Evolutionary conservation across 805 yeast genomes (phyloP), one percentile per base, ranked within the genome.

Genomic region (Middelhovenomyces tepae): DNA sequence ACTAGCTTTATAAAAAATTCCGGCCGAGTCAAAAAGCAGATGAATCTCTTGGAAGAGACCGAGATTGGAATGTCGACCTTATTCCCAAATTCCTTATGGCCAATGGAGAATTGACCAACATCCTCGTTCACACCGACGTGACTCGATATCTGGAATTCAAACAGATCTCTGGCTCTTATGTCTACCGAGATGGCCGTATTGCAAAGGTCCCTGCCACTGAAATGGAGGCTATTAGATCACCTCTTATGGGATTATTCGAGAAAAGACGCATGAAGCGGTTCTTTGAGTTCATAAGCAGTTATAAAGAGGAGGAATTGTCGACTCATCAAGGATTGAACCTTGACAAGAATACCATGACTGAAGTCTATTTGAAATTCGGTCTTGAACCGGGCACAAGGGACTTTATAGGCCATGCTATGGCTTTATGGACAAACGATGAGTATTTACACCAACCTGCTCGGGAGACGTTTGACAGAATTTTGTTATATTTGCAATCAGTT

Each of bases 371-470:
- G 51, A 79, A 89, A 56, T 91, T 77, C 51, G 95, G 97, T 5
- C 71, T 91, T 35, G 95, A 91, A 50, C 71, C 73, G 36, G 95
- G 95, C 22, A 87, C 97, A 14, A 80, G 84, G 54, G 97, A 91
- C 58, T 91, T 91, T 51, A 83, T 91, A 44, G 98, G 98, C 28
- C 98, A 91, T 58, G 91, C 98, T 3, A 91, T 91, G 98, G 98
- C 96, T 10, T 70, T 91, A 39, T 87, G 94, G 79, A 72, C 91
- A 14, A 87, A 84, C 50, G 98, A 91, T 53, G 86, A 80, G 35
- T 91, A 91, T 57, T 64, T 91, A 52, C 70, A 67, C 39, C 76
- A 83, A 57, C 95, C 95, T 7, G 95, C 95, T 4, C 73, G 95
- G 53, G 95, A 86, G 53, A 78, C 95, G 7, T 73, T 80, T 48